Evolutionary conservation across 371 early-diverging fungal genomes (phyloP).

Genomic region (Thermomucor indicae-seudaticae): DNA sequence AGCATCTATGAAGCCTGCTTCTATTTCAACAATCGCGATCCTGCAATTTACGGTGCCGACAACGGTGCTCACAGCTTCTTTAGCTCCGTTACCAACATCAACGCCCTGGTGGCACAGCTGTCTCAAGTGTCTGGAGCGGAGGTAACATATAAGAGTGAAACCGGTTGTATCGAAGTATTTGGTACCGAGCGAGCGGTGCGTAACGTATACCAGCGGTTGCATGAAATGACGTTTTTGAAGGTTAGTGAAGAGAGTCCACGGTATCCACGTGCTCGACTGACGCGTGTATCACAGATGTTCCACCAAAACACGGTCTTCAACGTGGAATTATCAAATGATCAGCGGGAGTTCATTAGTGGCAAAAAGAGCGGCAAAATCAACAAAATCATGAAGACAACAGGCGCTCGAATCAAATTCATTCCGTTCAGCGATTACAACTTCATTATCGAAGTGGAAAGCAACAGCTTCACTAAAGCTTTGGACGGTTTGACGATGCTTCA

Average conservation of each 20-base stretch:
- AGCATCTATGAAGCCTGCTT: conserved; percentile 58
- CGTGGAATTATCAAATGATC: conserved; percentile 76
- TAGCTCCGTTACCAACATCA: conserved; percentile 28
- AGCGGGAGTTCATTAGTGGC: conserved; percentile 89
- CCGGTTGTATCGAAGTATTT: conserved; percentile 55
- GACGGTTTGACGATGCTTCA: conserved; percentile 70
- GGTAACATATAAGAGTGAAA: conserved; percentile 42
- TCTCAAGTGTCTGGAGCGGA: conserved; percentile 56
- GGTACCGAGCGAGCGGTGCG: conserved; percentile 59
- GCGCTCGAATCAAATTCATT: conserved; percentile 56
- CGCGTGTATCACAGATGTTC: conserved; percentile 10
- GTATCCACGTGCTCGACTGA: not conserved
- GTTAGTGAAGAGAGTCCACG: not conserved
- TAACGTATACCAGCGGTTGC: conserved; percentile 49
- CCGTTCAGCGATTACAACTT: conserved; percentile 73
- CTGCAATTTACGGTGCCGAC: conserved; percentile 25
- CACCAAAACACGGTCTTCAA: conserved; percentile 33
- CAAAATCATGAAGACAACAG: conserved; percentile 82
- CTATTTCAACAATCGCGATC: conserved; percentile 41
- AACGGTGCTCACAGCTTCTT: conserved; percentile 27
- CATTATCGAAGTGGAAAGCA: conserved; percentile 66
- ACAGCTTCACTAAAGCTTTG: conserved; percentile 51
- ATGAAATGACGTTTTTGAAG: conserved; percentile 46
- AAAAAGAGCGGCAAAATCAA: conserved; percentile 95
- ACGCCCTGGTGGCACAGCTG: conserved; percentile 39